phyloP scores from a whole-genome alignment of 257 asterid genomes.

The Capsicum chinense region DNA sequence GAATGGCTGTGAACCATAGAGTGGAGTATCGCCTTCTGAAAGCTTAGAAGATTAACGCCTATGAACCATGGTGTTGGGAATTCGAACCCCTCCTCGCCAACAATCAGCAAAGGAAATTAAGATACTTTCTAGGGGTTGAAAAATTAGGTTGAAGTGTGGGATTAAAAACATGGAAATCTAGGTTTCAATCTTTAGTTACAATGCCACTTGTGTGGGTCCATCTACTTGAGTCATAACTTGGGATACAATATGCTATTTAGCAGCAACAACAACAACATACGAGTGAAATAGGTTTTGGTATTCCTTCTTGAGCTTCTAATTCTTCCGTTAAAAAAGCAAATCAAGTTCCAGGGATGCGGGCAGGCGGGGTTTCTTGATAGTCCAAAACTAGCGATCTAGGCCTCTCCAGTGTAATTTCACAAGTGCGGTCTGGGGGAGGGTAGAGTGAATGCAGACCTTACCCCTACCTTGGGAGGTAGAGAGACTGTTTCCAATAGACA shows the following conservation, averaged over 20 bases:
- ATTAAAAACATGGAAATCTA: not conserved
- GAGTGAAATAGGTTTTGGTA: too few relatives aligned
- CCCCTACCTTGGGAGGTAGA: too few relatives aligned
- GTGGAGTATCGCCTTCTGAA: not conserved
- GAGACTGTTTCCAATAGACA: too few relatives aligned
- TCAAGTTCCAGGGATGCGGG: too few relatives aligned
- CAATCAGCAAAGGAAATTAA: not conserved
- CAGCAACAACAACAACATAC: too few relatives aligned
- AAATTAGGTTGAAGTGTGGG: not conserved
- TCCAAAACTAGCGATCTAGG: too few relatives aligned
- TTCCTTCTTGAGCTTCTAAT: too few relatives aligned
- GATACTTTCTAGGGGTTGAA: not conserved
- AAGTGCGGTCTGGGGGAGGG: too few relatives aligned
- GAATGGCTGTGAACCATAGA: not conserved
- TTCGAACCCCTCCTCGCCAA: not conserved
- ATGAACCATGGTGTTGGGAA: not conserved
- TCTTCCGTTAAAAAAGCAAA: too few relatives aligned
- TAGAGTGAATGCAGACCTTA: too few relatives aligned
- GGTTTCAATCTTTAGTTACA: not conserved
- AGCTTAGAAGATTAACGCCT: not conserved
- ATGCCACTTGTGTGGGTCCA: not conserved
- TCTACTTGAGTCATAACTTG: not conserved
- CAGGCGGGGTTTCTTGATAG: too few relatives aligned
- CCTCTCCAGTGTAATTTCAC: too few relatives aligned
- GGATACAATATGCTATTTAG: not conserved